Evolutionary conservation across 805 yeast genomes (phyloP), one percentile per base, ranked within the genome.

Genomic region (Saturnispora ahearnii): DNA sequence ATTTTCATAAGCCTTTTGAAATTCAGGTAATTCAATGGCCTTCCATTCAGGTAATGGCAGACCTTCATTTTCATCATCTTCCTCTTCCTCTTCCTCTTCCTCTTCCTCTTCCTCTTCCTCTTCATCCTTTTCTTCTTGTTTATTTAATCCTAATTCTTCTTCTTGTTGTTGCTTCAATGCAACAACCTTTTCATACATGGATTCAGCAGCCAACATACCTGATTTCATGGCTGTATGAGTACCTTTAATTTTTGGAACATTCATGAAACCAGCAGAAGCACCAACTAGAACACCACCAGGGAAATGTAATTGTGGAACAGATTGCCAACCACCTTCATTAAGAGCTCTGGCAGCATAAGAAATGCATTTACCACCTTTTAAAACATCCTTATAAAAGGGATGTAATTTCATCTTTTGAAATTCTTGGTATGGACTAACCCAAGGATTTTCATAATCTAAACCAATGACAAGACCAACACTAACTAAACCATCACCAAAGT

Each of bases 231-330:
- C 98, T 1, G 96, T 91, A 65, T 93, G 99, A 0, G 97, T 83
- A 13, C 99, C 99, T 69, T 93, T 93, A 61, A 93, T 87, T 66
- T 91, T 93, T 48, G 99, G 97, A 41, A 93, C 98, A 63, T 93
- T 93, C 79, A 93, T 78, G 66, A 93, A 91, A 1, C 99, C 99
- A 3, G 99, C 99, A 51, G 95, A 73, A 51, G 95, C 93, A 31
- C 99, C 99, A 37, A 93, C 91, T 29, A 93, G 69, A 8, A 89
- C 83, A 48, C 99, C 99, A 46, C 99, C 99, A 2, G 98, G 98
- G 77, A 93, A 93, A 56, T 82, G 72, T 49, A 93, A 73, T 62
- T 82, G 78, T 24, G 99, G 99, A 47, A 93, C 85, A 36, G 95
- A 82, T 71, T 93, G 99, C 57, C 73, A 76, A 0, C 99, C 99